Conservation (phyloP, 2,329 filamentous ascomycete species). For the Arthroderma sp. region DNA sequence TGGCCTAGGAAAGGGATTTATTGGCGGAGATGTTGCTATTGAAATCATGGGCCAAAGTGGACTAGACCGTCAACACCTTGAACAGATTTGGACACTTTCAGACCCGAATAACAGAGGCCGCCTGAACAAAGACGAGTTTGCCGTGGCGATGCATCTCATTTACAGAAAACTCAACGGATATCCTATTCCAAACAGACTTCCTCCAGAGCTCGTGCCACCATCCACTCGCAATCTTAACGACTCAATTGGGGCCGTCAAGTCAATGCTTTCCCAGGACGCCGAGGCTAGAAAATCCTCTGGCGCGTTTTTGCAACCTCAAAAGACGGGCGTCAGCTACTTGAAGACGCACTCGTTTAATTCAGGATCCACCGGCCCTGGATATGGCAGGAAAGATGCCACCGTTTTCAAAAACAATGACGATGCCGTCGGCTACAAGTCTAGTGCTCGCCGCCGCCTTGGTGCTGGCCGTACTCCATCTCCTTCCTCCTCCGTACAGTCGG, state of each 20-base stretch:
- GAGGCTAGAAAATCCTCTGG: slow-evolving; percentile 80
- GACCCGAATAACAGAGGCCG: slow-evolving; percentile 91
- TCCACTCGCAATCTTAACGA: slow-evolving; percentile 88
- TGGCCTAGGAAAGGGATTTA: slow-evolving; percentile 81
- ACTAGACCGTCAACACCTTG: slow-evolving; percentile 76
- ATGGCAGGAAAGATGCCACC: slow-evolving; percentile 78
- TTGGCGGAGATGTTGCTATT: slow-evolving; percentile 82
- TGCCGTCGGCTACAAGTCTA: slow-evolving; percentile 82
- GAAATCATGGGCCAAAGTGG: slow-evolving; percentile 97
- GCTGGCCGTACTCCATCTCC: slow-evolving; percentile 65
- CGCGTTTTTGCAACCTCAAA: slow-evolving; percentile 81
- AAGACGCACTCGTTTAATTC: slow-evolving; percentile 87
- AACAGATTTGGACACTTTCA: slow-evolving; percentile 86
- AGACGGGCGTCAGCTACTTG: slow-evolving; percentile 94
- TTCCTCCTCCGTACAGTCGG: slow-evolving; percentile 52
- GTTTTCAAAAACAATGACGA: slow-evolving; percentile 96
- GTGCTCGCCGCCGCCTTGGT: slow-evolving; percentile 74
- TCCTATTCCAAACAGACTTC: slow-evolving; percentile 73
- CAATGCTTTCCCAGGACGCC: slow-evolving; percentile 76
- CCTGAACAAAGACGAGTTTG: slow-evolving; percentile 91
- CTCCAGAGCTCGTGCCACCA: slow-evolving; percentile 83
- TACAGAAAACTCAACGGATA: slow-evolving; percentile 96
- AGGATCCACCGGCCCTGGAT: slow-evolving; percentile 44
- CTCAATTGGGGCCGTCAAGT: slow-evolving; percentile 87
- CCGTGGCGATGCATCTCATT: slow-evolving; percentile 97